These are phyloP conservation scores for Eucalyptus victrix DNA, from an alignment of 345 rosid species.

Conservation along the genomic window DNA sequence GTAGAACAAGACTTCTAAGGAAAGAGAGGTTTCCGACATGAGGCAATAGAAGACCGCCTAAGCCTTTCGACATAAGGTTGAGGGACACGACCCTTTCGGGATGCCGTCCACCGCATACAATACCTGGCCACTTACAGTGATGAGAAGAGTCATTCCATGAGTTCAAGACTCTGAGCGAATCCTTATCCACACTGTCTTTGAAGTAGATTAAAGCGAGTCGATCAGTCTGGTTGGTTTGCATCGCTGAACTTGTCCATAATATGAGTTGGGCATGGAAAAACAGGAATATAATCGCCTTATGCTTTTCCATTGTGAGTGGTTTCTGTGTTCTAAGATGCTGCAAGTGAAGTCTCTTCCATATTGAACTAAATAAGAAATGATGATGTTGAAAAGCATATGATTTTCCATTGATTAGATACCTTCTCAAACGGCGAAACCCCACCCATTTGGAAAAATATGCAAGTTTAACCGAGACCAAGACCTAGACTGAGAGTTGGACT, in stretches of 20 bases:
- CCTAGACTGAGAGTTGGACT: no score
- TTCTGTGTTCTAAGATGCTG: background rate
- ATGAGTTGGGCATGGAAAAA: background rate
- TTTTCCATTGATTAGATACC: no score
- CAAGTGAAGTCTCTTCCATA: background rate
- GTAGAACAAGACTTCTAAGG: fast-evolving
- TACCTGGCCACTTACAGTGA: background rate
- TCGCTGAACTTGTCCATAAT: background rate
- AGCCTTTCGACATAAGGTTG: background rate
- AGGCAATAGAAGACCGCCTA: background rate
- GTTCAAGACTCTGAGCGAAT: background rate
- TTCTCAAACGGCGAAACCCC: no score
- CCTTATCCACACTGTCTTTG: background rate
- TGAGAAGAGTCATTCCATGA: background rate
- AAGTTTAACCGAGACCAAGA: no score
- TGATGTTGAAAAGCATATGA: no score
- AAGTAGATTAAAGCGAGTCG: background rate
- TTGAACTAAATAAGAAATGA: background rate
- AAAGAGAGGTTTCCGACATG: background rate
- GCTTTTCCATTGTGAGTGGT: background rate
- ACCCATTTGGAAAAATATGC: no score
- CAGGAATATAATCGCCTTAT: background rate
- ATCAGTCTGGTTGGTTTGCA: background rate
- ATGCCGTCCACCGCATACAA: background rate
- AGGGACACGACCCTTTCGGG: background rate